phyloP scores from a whole-genome alignment of 495 filamentous ascomycete species.

The Aspergillus wentii region DNA sequence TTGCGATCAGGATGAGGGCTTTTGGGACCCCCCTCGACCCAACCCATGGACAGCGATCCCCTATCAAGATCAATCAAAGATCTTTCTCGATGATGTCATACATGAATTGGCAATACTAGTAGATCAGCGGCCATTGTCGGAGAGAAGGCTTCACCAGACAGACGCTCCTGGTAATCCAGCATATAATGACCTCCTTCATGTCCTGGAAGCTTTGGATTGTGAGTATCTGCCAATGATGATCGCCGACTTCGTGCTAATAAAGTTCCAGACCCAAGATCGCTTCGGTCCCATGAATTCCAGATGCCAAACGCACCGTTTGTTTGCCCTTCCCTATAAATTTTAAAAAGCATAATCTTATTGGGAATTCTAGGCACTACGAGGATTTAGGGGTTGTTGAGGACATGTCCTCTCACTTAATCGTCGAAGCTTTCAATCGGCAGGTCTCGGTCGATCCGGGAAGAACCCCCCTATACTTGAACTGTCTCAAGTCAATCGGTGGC shows the following conservation, averaged over 20 bases:
- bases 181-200: constrained; percentile 31
- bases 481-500: constrained; percentile 29
- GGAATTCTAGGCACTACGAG: constrained; percentile 33
- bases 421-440: constrained; percentile 38
- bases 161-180: constrained; percentile 25
- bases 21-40: constrained; percentile 45
- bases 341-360: constrained; percentile 7
- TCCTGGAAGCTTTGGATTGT: constrained; percentile 48
- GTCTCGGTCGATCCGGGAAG: constrained; percentile 26
- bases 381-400: constrained; percentile 41
- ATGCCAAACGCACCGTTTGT: constrained; percentile 36
- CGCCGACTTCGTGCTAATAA: constrained; percentile 1
- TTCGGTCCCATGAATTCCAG: constrained; percentile 24
- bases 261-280: constrained; percentile 26
- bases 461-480: constrained; percentile 27
- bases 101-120: constrained; percentile 48
- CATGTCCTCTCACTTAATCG: constrained; percentile 30
- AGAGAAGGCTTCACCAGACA: constrained; percentile 35
- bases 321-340: not conserved
- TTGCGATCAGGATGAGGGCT: constrained; percentile 23
- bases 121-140: constrained; percentile 35
- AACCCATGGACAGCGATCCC: constrained; percentile 29
- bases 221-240: constrained; percentile 7
- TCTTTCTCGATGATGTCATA: constrained; percentile 51
- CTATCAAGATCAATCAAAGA: constrained; percentile 38